phyloP scores from a whole-genome alignment of 306 rosid species.

The Lagenaria siceraria region DNA sequence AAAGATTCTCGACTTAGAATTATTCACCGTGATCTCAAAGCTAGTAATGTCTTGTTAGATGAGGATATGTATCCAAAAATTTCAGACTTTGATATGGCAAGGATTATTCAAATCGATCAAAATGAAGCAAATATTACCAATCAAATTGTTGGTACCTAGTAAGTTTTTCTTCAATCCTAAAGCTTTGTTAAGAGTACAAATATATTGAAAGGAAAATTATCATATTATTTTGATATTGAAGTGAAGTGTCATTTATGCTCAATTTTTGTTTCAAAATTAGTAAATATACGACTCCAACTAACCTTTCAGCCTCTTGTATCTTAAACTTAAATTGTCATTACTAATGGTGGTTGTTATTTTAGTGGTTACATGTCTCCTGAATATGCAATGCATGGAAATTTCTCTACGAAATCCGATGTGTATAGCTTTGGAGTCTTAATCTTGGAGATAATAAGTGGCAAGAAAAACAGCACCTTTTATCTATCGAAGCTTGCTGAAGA shows the following conservation, averaged over 20 bases:
- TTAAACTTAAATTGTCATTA: not conserved
- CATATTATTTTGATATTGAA: too few relatives aligned
- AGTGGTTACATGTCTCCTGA: constrained; percentile 13
- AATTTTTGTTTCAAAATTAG: too few relatives aligned
- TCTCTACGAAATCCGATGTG: constrained; percentile 8
- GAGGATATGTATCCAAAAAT: constrained; percentile 28
- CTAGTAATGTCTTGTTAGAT: constrained; percentile 31
- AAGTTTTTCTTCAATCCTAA: constrained; percentile 1
- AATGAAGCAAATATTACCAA: constrained; percentile 17
- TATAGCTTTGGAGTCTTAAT: constrained; percentile 15
- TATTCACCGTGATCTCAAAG: constrained; percentile 27
- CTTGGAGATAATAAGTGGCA: constrained; percentile 14
- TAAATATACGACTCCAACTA: too few relatives aligned
- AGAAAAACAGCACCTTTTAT: constrained; percentile 7
- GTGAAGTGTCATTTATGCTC: too few relatives aligned
- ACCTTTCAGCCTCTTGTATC: not conserved
- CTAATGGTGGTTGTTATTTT: not conserved
- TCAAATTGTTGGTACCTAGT: constrained; percentile 28
- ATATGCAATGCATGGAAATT: constrained; percentile 11
- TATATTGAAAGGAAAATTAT: too few relatives aligned
- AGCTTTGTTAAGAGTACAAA: not conserved
- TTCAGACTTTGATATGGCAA: constrained; percentile 32
- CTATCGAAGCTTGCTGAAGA: not conserved
- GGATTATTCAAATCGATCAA: constrained; percentile 21
- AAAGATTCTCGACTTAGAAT: constrained; percentile 25